A percentile compares a stretch with the other conserved stretches of the same genome.
These are phyloP conservation scores for Clavispora vitiphila DNA, from an alignment of 805 yeast genomes.

Conservation along the genomic window DNA sequence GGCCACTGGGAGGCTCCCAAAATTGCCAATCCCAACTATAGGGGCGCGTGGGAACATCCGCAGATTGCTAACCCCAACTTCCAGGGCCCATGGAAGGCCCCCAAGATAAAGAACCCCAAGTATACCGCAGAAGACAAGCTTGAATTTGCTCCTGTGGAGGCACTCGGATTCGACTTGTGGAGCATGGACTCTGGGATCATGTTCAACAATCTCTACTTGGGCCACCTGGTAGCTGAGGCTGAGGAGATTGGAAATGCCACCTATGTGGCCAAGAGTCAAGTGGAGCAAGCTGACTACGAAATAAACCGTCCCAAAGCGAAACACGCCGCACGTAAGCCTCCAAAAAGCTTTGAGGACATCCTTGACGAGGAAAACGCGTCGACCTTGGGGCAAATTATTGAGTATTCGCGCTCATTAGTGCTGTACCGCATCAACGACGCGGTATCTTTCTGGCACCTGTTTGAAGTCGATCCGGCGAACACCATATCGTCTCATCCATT, in stretches of 20 bases:
- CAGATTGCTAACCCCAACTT: constrained; percentile 67
- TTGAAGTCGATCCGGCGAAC: constrained; percentile 40
- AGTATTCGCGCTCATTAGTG: constrained; percentile 17
- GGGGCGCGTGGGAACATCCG: constrained; percentile 78
- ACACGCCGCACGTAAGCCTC: constrained; percentile 42
- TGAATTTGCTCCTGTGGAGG: constrained; percentile 64
- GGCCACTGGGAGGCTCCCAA: constrained; percentile 74
- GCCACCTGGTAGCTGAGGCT: constrained; percentile 81
- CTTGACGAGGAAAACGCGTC: constrained; percentile 16
- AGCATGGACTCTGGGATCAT: constrained; percentile 70
- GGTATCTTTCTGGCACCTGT: constrained; percentile 31
- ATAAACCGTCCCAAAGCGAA: constrained; percentile 37
- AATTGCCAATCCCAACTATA: constrained; percentile 63
- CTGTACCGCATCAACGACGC: constrained; percentile 20
- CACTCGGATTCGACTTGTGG: constrained; percentile 87
- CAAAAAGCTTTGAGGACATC: constrained; percentile 34
- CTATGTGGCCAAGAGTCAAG: constrained; percentile 47
- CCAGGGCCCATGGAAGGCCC: constrained; percentile 75
- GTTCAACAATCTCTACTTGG: constrained; percentile 81
- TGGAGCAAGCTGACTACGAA: constrained; percentile 45
- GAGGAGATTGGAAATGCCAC: constrained; percentile 78
- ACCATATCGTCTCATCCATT: constrained; percentile 44
- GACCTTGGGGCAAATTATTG: constrained; percentile 11
- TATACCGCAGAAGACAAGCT: constrained; percentile 57
- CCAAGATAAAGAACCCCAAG: constrained; percentile 61